Evolutionary conservation across 2,329 filamentous ascomycete genomes (phyloP).

Genomic region (Lachnellula cervina): DNA sequence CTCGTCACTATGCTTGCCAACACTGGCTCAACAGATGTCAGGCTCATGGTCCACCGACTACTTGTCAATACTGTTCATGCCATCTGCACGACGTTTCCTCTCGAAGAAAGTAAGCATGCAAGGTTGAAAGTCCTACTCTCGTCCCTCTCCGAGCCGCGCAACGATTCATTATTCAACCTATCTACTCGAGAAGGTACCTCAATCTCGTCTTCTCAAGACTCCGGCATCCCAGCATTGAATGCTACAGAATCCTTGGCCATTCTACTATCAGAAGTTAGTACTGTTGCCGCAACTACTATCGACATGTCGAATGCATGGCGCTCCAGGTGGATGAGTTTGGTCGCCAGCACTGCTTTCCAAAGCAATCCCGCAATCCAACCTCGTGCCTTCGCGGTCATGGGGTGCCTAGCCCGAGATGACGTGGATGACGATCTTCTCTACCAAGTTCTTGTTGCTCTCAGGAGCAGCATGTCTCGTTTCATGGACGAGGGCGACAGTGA

Average conservation of each 20-base stretch:
- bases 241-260: slow-evolving; percentile 58
- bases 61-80: slow-evolving; percentile 65
- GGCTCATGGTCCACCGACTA: slow-evolving; percentile 56
- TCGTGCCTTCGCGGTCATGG: slow-evolving; percentile 66
- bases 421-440: slow-evolving; percentile 68
- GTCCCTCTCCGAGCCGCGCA: slow-evolving; percentile 54
- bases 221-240: slow-evolving; percentile 31
- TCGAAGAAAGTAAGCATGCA: slow-evolving; percentile 50
- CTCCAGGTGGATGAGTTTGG: slow-evolving; percentile 68
- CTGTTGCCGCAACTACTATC: slow-evolving; percentile 57
- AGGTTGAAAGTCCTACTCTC: slow-evolving; percentile 50
- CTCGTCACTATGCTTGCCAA: slow-evolving; percentile 67
- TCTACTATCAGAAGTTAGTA: slow-evolving; percentile 59
- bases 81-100: slow-evolving; percentile 58
- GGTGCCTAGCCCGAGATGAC: slow-evolving; percentile 64
- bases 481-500: slow-evolving; percentile 60
- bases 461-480: slow-evolving; percentile 60
- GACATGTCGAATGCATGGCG: slow-evolving; percentile 66
- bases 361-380: slow-evolving; percentile 69
- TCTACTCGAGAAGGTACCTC: slow-evolving; percentile 49
- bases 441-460: slow-evolving; percentile 63
- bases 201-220: slow-evolving; percentile 50
- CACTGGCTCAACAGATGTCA: slow-evolving; percentile 53
- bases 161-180: slow-evolving; percentile 52
- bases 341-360: slow-evolving; percentile 68